phyloP scores from a whole-genome alignment of 116 monocot genomes.

The Dioscorea cayenensis region DNA sequence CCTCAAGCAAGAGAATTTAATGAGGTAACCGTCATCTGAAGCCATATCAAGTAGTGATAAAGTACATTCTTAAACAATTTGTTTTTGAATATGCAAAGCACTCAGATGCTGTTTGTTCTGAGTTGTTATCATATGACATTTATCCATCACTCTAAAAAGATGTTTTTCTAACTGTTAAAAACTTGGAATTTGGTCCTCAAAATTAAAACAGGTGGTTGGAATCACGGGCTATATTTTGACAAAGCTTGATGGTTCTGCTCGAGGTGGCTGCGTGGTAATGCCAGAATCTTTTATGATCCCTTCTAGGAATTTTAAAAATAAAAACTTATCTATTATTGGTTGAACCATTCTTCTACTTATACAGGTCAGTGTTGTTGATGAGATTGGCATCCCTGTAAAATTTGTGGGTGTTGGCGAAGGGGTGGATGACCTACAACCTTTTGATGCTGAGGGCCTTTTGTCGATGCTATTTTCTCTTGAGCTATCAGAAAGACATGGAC shows the following conservation, averaged over 20 bases:
- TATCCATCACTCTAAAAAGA: too few species aligned
- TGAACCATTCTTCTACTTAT: neutral
- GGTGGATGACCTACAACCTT: constrained; percentile 93
- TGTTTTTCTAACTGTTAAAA: neutral
- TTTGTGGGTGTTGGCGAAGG: constrained; percentile 96
- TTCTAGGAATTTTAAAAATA: neutral
- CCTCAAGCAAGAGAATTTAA: constrained; percentile 97
- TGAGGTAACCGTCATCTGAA: constrained; percentile 44
- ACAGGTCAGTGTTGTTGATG: constrained; percentile 97
- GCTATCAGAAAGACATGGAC: neutral
- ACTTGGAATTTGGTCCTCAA: neutral
- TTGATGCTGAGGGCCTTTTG: constrained; percentile 92
- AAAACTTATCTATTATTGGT: neutral
- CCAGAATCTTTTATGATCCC: neutral
- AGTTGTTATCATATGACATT: too few species aligned
- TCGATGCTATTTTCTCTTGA: constrained; percentile 89
- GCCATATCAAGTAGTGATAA: neutral
- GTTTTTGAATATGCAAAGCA: too few species aligned
- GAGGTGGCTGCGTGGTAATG: constrained; percentile 97
- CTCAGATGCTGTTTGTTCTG: too few species aligned
- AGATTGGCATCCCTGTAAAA: constrained; percentile 92
- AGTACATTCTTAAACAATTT: too few species aligned
- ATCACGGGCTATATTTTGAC: constrained; percentile 88
- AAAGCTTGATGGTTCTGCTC: constrained; percentile 92
- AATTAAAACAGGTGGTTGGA: constrained; percentile 60